Percentiles rank a stretch among this genome's conserved stretches.
Evolutionary conservation across 768 basidiomycete genomes (phyloP).

Genomic region (Leccinum longicurvipes): DNA sequence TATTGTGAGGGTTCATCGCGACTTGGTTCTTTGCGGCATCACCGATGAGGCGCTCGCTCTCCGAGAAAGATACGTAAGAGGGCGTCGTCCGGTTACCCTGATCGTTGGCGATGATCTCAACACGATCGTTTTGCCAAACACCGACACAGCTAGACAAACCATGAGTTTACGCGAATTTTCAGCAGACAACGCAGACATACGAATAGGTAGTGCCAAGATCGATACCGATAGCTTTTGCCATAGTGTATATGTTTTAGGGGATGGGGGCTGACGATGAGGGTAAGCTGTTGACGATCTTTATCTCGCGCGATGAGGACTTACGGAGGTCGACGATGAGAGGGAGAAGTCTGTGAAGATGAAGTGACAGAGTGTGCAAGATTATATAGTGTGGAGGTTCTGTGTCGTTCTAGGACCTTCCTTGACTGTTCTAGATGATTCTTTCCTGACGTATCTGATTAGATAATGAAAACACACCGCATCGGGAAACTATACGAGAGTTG

Average conservation of each 20-base stretch:
- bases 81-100: slow-evolving; percentile 95
- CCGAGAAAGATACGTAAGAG: slow-evolving; percentile 94
- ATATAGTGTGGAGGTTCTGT: slow-evolving; percentile 30
- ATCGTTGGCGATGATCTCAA: slow-evolving; percentile 96
- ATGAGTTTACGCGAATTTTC: neutral
- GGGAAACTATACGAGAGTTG: neutral
- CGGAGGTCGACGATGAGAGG: slow-evolving; percentile 10
- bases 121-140: slow-evolving; percentile 99
- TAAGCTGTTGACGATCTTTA: slow-evolving; percentile 3
- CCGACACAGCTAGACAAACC: slow-evolving; percentile 77
- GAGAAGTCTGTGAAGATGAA: slow-evolving; percentile 12
- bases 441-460: slow-evolving; percentile 32
- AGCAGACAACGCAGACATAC: slow-evolving; percentile 41
- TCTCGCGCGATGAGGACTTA: slow-evolving; percentile 14
- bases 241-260: slow-evolving; percentile 23
- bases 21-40: slow-evolving; percentile 99
- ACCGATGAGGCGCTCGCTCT: slow-evolving; percentile 94
- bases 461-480: slow-evolving; percentile 24
- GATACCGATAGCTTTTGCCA: slow-evolving; percentile 86
- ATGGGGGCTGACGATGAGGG: slow-evolving; percentile 6
- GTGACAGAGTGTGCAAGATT: slow-evolving; percentile 11
- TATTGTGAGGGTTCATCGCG: slow-evolving; percentile 97
- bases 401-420: slow-evolving; percentile 34
- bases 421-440: slow-evolving; percentile 32
- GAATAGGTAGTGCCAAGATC: slow-evolving; percentile 93